These are phyloP conservation scores for Mollisia scopiformis DNA, from an alignment of 2,329 filamentous ascomycete species.

Conservation along the genomic window DNA sequence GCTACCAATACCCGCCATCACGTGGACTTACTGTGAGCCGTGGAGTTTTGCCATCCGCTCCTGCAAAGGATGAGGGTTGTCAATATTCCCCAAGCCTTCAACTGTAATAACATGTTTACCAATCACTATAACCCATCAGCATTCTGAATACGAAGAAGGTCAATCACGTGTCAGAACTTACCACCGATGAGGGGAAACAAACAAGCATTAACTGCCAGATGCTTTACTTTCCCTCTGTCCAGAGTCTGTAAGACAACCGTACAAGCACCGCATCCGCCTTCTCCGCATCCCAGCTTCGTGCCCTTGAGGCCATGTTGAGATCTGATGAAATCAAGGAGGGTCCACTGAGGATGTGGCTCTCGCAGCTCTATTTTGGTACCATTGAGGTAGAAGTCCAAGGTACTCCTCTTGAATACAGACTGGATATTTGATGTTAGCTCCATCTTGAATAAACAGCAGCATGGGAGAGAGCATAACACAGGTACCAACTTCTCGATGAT, in stretches of 20 bases:
- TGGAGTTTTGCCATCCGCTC: constrained; percentile 89
- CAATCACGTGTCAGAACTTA: constrained; percentile 7
- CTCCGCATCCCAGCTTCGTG: constrained; percentile 92
- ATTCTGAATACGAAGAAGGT: not conserved
- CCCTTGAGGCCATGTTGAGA: constrained; percentile 78
- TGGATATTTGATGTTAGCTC: constrained; percentile 25
- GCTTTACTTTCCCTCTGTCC: constrained; percentile 70
- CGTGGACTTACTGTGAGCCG: constrained; percentile 74
- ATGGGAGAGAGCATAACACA: not conserved
- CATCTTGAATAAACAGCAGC: constrained; percentile 12
- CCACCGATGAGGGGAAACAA: constrained; percentile 46
- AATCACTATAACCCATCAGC: constrained; percentile 61
- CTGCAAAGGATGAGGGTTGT: constrained; percentile 84
- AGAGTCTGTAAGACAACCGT: constrained; percentile 86
- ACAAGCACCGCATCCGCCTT: constrained; percentile 93
- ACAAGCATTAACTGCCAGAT: constrained; percentile 94
- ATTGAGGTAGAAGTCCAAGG: constrained; percentile 88
- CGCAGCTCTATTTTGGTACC: constrained; percentile 85
- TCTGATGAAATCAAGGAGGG: constrained; percentile 88
- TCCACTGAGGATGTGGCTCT: constrained; percentile 87
- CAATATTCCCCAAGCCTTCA: constrained; percentile 86
- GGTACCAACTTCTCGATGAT: not conserved
- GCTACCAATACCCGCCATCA: not conserved
- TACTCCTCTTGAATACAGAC: constrained; percentile 40
- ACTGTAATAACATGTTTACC: constrained; percentile 97